Evolutionary conservation across 441 rosid genomes (phyloP).

Genomic region (Rhodomyrtus psidioides): DNA sequence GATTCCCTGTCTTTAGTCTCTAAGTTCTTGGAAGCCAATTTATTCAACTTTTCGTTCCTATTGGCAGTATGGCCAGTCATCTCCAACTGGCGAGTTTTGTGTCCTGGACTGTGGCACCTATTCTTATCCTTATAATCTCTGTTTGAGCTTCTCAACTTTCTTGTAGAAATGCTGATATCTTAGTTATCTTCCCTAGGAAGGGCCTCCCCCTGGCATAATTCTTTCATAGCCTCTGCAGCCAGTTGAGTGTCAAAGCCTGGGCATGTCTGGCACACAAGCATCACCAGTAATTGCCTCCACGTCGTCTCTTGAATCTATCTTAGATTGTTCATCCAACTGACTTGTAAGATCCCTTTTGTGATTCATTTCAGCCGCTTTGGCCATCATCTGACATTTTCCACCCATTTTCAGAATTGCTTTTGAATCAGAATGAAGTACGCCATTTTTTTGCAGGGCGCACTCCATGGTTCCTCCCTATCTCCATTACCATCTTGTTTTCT

Average conservation of each 20-base stretch:
- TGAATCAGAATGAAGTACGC: slow-evolving; percentile 36
- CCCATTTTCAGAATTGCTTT: slow-evolving; percentile 13
- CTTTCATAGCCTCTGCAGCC: slow-evolving; percentile 91
- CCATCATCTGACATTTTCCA: slow-evolving; percentile 21
- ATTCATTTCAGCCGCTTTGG: slow-evolving; percentile 19
- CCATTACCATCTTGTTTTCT: slow-evolving; percentile 11
- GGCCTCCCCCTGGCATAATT: slow-evolving; percentile 42
- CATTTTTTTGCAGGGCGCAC: slow-evolving; percentile 21
- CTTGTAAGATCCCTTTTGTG: slow-evolving; percentile 34
- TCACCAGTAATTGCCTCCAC: slow-evolving; percentile 17
- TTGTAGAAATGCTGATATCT: slow-evolving; percentile 26
- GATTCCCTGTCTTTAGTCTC: slow-evolving; percentile 10
- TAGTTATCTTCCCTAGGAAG: slow-evolving; percentile 10
- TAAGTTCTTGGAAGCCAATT: slow-evolving; percentile 10
- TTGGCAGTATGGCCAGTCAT: slow-evolving; percentile 20
- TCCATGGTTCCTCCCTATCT: slow-evolving; percentile 14
- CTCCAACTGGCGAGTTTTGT: slow-evolving; percentile 25
- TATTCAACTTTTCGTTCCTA: slow-evolving; percentile 8
- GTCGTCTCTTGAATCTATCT: slow-evolving; percentile 13
- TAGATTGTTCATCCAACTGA: slow-evolving; percentile 29
- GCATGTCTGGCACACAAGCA: slow-evolving; percentile 23
- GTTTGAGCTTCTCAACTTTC: slow-evolving; percentile 33
- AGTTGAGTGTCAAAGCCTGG: slow-evolving; percentile 76
- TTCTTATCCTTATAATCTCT: slow-evolving; percentile 16
- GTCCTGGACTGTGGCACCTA: slow-evolving; percentile 17